Percentiles rank a stretch among this genome's conserved stretches.
Evolutionary conservation across 305 asterid species (phyloP).

Genomic region (Fraxinus latifolia): DNA sequence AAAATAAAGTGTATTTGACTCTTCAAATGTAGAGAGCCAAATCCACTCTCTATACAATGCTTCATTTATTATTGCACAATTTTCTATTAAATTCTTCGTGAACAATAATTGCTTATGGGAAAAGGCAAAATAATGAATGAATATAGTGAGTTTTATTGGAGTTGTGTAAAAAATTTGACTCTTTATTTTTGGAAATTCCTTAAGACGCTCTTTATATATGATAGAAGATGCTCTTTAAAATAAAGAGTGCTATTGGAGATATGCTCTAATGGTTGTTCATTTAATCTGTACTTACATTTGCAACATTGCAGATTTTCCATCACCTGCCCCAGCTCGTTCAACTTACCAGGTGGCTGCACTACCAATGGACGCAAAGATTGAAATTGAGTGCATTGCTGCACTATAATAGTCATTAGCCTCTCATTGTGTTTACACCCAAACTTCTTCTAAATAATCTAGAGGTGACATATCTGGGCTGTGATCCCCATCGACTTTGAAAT

Average conservation of each 20-base stretch:
- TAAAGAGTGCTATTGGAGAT: neutral
- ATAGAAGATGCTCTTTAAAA: neutral
- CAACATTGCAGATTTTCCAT: conserved; percentile 64
- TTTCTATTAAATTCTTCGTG: neutral
- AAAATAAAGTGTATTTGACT: neutral
- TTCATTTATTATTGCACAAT: neutral
- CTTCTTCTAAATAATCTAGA: conserved; percentile 16
- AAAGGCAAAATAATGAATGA: neutral
- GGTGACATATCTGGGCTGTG: neutral
- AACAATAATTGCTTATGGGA: neutral
- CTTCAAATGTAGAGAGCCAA: neutral
- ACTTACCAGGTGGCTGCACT: conserved; percentile 91
- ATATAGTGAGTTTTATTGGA: neutral
- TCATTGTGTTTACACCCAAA: neutral
- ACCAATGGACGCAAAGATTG: conserved; percentile 64
- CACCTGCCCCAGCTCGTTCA: conserved; percentile 89
- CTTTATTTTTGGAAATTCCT: neutral
- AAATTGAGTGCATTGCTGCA: conserved; percentile 52
- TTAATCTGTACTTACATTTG: neutral
- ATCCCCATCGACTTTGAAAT: neutral
- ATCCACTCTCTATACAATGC: neutral
- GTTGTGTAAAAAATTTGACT: neutral
- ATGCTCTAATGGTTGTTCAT: neutral
- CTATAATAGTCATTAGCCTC: conserved; percentile 16
- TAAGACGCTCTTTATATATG: neutral